Conservation (phyloP, 768 basidiomycete species). For the Calvatia gigantea region DNA sequence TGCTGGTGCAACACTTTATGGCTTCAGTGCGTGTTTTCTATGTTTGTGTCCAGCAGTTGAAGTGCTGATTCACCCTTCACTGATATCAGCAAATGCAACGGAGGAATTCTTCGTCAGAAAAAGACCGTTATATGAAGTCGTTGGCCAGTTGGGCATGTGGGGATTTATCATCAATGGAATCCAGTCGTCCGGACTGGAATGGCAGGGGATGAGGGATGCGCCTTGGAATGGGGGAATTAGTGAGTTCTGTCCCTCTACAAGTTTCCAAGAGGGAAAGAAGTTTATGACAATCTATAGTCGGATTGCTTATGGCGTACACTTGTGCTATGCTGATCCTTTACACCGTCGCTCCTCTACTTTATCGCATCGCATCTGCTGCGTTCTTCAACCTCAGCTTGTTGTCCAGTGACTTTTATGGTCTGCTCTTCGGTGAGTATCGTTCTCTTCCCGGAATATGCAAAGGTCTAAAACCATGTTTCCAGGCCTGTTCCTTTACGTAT, state of each 20-base stretch:
- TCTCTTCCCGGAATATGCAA: conserved; percentile 15
- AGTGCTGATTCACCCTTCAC: neutral
- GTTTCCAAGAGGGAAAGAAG: conserved; percentile 2
- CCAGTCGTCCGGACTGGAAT: conserved; percentile 75
- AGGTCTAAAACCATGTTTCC: conserved; percentile 1
- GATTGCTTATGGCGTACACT: conserved; percentile 35
- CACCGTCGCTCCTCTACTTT: conserved; percentile 80
- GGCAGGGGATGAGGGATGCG: conserved; percentile 56
- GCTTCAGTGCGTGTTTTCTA: conserved; percentile 59
- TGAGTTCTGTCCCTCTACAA: conserved; percentile 29
- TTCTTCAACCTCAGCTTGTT: conserved; percentile 84
- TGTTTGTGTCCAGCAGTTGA: neutral
- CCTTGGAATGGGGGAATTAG: conserved; percentile 74
- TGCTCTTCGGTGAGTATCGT: conserved; percentile 59
- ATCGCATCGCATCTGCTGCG: conserved; percentile 81
- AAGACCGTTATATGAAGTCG: conserved; percentile 81
- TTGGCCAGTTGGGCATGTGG: conserved; percentile 85
- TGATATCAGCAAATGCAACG: conserved; percentile 68
- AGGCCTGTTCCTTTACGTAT: conserved; percentile 52
- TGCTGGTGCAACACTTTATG: conserved; percentile 80
- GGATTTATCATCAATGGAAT: conserved; percentile 77
- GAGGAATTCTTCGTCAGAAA: conserved; percentile 85
- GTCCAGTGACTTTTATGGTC: conserved; percentile 86
- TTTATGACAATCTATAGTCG: conserved; percentile 29
- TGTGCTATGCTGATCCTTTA: conserved; percentile 83